Evolutionary conservation across 768 basidiomycete genomes (phyloP).

Genomic region (Tephrocybe sp.): DNA sequence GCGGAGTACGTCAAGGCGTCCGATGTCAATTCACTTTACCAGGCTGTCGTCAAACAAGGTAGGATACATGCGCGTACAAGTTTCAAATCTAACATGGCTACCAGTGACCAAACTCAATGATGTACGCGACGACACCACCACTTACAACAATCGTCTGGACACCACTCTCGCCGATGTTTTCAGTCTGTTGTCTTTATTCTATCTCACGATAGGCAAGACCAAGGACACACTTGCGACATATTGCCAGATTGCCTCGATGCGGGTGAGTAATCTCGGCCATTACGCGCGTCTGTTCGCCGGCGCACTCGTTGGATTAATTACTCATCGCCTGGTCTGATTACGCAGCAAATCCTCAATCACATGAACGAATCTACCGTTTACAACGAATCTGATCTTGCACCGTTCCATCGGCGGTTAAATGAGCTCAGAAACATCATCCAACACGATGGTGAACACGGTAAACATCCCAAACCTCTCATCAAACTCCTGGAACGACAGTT

Average conservation of each 20-base stretch:
- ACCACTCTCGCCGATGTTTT: slow-evolving; percentile 96
- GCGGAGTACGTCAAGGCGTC: slow-evolving; percentile 90
- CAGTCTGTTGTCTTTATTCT: slow-evolving; percentile 91
- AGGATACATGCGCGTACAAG: slow-evolving; percentile 18
- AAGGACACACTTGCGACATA: slow-evolving; percentile 93
- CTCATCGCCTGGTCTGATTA: slow-evolving; percentile 17
- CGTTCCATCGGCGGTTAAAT: slow-evolving; percentile 78
- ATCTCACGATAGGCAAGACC: slow-evolving; percentile 96
- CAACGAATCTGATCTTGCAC: slow-evolving; percentile 85
- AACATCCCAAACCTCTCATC: slow-evolving; percentile 83
- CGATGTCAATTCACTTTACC: slow-evolving; percentile 92
- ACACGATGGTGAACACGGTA: slow-evolving; percentile 74
- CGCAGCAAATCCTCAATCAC: slow-evolving; percentile 88
- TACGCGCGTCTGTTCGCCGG: slow-evolving; percentile 2
- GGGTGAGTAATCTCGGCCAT: slow-evolving; percentile 55
- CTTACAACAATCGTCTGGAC: slow-evolving; percentile 87
- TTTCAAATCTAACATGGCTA: not conserved
- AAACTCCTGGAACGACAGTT: slow-evolving; percentile 88
- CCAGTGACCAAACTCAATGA: slow-evolving; percentile 89
- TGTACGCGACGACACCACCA: slow-evolving; percentile 74
- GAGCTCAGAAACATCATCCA: slow-evolving; percentile 86
- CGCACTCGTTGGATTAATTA: slow-evolving; percentile 4
- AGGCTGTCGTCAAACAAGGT: slow-evolving; percentile 93
- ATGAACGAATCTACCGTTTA: slow-evolving; percentile 96
- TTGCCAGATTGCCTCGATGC: slow-evolving; percentile 93